Conservation (phyloP, 345 rosid genomes). For the Salix arbutifolia region DNA sequence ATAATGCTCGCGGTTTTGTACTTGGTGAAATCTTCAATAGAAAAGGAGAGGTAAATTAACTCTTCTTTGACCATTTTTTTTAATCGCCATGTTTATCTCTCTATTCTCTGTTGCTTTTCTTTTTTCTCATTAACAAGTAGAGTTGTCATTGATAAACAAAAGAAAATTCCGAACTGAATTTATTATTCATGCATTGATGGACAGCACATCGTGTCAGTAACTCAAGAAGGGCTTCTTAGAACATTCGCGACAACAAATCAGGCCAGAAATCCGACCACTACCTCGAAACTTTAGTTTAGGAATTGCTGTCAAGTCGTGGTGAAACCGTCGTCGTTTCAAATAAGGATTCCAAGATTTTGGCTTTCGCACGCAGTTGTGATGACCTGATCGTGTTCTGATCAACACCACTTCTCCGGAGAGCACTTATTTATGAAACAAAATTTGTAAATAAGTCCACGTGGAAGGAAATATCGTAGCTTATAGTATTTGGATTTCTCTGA, state of each 20-base stretch:
- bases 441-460: too few relatives aligned
- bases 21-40: constrained; percentile 66
- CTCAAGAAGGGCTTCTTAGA: constrained; percentile 83
- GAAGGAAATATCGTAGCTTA: too few relatives aligned
- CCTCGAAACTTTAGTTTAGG: constrained; percentile 54
- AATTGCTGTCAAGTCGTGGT: neutral
- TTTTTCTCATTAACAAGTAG: neutral
- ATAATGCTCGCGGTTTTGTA: constrained; percentile 67
- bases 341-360: neutral
- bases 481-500: too few relatives aligned
- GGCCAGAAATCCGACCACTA: neutral
- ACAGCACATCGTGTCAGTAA: constrained; percentile 71
- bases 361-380: too few relatives aligned
- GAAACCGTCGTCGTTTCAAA: too few relatives aligned
- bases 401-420: too few relatives aligned
- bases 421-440: too few relatives aligned
- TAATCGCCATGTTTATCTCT: neutral
- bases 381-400: too few relatives aligned
- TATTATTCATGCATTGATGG: neutral
- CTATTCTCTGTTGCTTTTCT: neutral
- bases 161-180: neutral
- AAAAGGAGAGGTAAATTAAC: constrained; percentile 69
- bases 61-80: neutral
- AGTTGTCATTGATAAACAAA: too few relatives aligned
- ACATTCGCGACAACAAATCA: constrained; percentile 35